phyloP scores from a whole-genome alignment of 2,329 filamentous ascomycete species.

The Lojkania enalia region DNA sequence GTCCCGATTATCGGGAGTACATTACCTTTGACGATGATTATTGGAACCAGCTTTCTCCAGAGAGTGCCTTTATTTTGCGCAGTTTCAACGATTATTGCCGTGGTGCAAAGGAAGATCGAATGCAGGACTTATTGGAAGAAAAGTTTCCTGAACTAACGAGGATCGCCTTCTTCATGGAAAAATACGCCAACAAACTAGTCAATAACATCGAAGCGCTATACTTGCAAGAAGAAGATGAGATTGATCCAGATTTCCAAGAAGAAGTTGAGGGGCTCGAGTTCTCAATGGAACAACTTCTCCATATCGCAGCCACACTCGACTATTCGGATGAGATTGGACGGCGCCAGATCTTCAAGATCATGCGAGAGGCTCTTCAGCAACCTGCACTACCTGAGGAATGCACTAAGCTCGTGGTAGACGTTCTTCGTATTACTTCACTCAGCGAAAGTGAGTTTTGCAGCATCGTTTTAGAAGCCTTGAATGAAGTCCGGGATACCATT shows the following conservation, averaged over 20 bases:
- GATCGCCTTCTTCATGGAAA: constrained; percentile 82
- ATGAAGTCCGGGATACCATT: constrained; percentile 95
- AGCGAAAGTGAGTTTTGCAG: constrained; percentile 83
- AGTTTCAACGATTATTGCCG: constrained; percentile 95
- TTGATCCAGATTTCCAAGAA: constrained; percentile 70
- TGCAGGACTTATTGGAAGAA: constrained; percentile 78
- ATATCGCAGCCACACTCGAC: constrained; percentile 88
- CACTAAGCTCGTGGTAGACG: constrained; percentile 83
- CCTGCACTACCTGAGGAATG: constrained; percentile 89
- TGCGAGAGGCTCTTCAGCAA: constrained; percentile 82
- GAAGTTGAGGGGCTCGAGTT: constrained; percentile 91
- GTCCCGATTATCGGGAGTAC: constrained; percentile 77
- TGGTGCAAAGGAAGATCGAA: constrained; percentile 71
- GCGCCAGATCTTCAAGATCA: constrained; percentile 90
- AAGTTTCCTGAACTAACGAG: constrained; percentile 95
- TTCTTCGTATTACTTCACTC: constrained; percentile 73
- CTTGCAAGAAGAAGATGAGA: constrained; percentile 56
- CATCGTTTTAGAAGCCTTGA: constrained; percentile 87
- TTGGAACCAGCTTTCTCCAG: constrained; percentile 80
- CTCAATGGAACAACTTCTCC: constrained; percentile 89
- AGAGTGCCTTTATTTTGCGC: constrained; percentile 85
- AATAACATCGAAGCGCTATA: constrained; percentile 62
- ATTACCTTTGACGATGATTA: constrained; percentile 73
- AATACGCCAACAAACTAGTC: constrained; percentile 72
- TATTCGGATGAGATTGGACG: constrained; percentile 97